These are phyloP conservation scores for Cercis canadensis DNA, from an alignment of 306 rosid species.

Conservation along the genomic window DNA sequence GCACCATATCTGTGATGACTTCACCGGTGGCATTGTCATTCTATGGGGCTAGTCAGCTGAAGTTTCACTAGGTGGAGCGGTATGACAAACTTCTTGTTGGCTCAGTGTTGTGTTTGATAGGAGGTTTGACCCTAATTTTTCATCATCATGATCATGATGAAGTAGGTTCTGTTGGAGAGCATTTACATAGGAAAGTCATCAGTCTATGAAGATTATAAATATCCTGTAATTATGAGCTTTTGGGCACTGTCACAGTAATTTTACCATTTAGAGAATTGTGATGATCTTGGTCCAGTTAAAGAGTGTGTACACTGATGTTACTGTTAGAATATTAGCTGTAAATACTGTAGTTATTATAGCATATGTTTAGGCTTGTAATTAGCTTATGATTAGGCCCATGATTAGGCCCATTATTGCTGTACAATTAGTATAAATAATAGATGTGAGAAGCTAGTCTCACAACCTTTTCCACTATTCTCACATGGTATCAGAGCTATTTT, in stretches of 20 bases:
- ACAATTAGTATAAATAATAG: too few relatives aligned
- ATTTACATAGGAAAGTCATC: conserved; percentile 73
- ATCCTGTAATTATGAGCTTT: conserved; percentile 29
- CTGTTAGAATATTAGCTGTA: too few relatives aligned
- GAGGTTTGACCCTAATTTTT: conserved; percentile 82
- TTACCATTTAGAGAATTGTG: conserved; percentile 14
- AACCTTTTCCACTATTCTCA: too few relatives aligned
- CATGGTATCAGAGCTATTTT: too few relatives aligned
- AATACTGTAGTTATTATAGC: too few relatives aligned
- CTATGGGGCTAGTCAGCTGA: conserved; percentile 94
- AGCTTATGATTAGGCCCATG: too few relatives aligned
- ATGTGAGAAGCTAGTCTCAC: too few relatives aligned
- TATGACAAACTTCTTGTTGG: conserved; percentile 97
- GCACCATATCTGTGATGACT: conserved; percentile 97
- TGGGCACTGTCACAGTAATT: conserved; percentile 23
- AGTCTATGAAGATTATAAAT: conserved; percentile 47
- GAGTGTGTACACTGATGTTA: conserved; percentile 24
- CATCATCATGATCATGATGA: conserved; percentile 68
- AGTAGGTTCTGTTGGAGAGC: conserved; percentile 59
- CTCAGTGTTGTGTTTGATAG: conserved; percentile 82
- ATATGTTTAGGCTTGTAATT: too few relatives aligned
- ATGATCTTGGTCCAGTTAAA: conserved; percentile 28
- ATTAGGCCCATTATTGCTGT: too few relatives aligned
- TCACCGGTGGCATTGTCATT: conserved; percentile 91
- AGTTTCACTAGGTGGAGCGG: conserved; percentile 98